Conservation (phyloP, 352 stramenopile genomes). For the Phytophthora crassamura region DNA sequence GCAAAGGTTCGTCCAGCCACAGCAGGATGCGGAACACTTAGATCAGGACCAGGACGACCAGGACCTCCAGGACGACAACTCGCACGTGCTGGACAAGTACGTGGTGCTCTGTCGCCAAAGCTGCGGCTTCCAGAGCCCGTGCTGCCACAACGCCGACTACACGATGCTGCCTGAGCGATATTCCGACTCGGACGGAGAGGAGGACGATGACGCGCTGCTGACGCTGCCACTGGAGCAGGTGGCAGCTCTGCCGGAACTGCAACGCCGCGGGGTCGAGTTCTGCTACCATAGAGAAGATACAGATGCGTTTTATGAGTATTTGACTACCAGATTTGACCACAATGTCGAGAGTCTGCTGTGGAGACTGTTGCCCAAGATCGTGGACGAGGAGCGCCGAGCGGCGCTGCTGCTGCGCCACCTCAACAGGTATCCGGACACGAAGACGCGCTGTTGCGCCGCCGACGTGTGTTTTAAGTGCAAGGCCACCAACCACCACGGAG, state of each 20-base stretch:
- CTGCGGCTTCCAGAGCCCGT: conserved; percentile 67
- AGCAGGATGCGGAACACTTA: not conserved
- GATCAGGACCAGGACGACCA: conserved; percentile 6
- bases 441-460: conserved; percentile 52
- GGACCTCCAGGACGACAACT: conserved; percentile 37
- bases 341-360: conserved; percentile 37
- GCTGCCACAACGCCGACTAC: conserved; percentile 65
- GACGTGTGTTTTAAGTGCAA: conserved; percentile 77
- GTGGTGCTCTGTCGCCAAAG: conserved; percentile 62
- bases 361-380: conserved; percentile 44
- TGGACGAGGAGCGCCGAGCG: conserved; percentile 63
- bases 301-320: conserved; percentile 43
- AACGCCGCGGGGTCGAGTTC: conserved; percentile 34
- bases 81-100: conserved; percentile 66
- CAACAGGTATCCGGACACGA: conserved; percentile 50
- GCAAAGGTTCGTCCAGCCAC: conserved; percentile 43
- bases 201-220: conserved; percentile 3
- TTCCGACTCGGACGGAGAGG: conserved; percentile 10
- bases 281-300: conserved; percentile 49
- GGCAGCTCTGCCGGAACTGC: conserved; percentile 29
- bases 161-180: conserved; percentile 48
- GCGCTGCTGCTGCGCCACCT: conserved; percentile 58
- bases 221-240: conserved; percentile 30
- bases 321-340: conserved; percentile 31
- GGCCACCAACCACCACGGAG: conserved; percentile 46